These are phyloP conservation scores for Magnusiomyces sp. DNA, from an alignment of 1,139 yeast species.

Conservation along the genomic window DNA sequence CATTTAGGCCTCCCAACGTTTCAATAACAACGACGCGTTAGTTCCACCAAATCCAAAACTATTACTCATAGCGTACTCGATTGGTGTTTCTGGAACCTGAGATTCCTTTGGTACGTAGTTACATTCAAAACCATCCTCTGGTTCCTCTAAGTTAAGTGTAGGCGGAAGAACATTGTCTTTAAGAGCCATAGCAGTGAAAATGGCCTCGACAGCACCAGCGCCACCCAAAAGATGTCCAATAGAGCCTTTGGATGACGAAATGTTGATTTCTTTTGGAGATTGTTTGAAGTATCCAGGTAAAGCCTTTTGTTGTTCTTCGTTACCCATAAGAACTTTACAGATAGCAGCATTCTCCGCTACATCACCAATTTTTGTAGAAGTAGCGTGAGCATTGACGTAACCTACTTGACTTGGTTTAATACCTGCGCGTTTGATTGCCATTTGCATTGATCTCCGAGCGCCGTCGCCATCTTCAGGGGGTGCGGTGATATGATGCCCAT, in stretches of 20 bases:
- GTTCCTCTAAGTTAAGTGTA: constrained; percentile 59
- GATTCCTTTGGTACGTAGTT: constrained; percentile 53
- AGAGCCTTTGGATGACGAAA: constrained; percentile 85
- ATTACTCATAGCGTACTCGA: constrained; percentile 65
- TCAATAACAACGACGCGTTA: constrained; percentile 62
- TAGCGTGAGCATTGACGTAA: constrained; percentile 94
- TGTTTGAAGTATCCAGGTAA: constrained; percentile 6
- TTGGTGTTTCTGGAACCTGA: constrained; percentile 25
- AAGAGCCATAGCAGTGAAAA: constrained; percentile 66
- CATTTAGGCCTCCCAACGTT: no score
- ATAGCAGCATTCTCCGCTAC: constrained; percentile 79
- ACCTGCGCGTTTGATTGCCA: constrained; percentile 52
- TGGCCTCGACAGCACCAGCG: constrained; percentile 89
- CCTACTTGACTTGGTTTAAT: constrained; percentile 43
- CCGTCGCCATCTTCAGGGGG: constrained; percentile 81
- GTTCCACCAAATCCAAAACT: constrained; percentile 99
- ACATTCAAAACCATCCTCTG: constrained; percentile 39
- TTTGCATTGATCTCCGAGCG: constrained; percentile 72
- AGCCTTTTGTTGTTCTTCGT: constrained; percentile 20
- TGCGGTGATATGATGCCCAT: constrained; percentile 88
- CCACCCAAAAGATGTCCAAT: constrained; percentile 94
- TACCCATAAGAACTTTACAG: constrained; percentile 37
- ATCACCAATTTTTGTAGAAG: constrained; percentile 87
- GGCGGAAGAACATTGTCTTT: constrained; percentile 60
- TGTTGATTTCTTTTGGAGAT: constrained; percentile 29